These are phyloP conservation scores for Arthrobotrys sphaeroides DNA, from an alignment of 2,329 filamentous ascomycete genomes.

Conservation along the genomic window DNA sequence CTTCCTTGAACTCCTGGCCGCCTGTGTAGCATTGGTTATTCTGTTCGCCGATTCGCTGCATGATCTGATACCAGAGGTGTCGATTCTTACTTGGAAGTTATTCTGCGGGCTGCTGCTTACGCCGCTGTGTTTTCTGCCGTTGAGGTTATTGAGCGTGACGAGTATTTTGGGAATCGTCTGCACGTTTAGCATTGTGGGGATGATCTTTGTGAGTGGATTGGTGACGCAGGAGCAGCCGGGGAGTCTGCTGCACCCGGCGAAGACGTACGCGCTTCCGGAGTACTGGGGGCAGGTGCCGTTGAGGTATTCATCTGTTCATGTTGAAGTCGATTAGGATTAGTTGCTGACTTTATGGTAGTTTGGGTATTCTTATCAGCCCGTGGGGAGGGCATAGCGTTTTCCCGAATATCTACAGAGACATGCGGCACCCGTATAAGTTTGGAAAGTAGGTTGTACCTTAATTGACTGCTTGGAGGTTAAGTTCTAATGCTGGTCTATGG, in stretches of 20 bases:
- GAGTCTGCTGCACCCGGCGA: conserved; percentile 81
- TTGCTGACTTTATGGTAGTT: conserved; percentile 66
- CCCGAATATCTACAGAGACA: conserved; percentile 82
- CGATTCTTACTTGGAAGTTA: conserved; percentile 81
- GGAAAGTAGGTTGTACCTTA: conserved; percentile 58
- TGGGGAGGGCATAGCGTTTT: conserved; percentile 80
- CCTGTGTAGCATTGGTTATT: conserved; percentile 87
- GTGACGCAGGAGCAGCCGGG: conserved; percentile 81
- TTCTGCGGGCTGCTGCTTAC: conserved; percentile 80
- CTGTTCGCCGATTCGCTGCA: conserved; percentile 92
- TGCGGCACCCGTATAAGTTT: conserved; percentile 86
- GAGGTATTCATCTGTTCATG: conserved; percentile 65
- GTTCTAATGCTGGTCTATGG: conserved; percentile 56
- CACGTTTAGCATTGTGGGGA: conserved; percentile 85
- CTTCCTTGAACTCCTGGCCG: conserved; percentile 83
- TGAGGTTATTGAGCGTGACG: conserved; percentile 85
- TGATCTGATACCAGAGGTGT: conserved; percentile 76
- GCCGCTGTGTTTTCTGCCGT: conserved; percentile 83
- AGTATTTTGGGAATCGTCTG: conserved; percentile 92
- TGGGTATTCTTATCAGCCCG: conserved; percentile 67
- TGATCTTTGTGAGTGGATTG: conserved; percentile 85
- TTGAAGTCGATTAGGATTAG: background rate
- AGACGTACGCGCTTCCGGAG: conserved; percentile 80
- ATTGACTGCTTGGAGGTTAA: background rate
- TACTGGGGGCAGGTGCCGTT: conserved; percentile 88